phyloP scores from a whole-genome alignment of 495 filamentous ascomycete genomes.

The Neurospora intermedia region DNA sequence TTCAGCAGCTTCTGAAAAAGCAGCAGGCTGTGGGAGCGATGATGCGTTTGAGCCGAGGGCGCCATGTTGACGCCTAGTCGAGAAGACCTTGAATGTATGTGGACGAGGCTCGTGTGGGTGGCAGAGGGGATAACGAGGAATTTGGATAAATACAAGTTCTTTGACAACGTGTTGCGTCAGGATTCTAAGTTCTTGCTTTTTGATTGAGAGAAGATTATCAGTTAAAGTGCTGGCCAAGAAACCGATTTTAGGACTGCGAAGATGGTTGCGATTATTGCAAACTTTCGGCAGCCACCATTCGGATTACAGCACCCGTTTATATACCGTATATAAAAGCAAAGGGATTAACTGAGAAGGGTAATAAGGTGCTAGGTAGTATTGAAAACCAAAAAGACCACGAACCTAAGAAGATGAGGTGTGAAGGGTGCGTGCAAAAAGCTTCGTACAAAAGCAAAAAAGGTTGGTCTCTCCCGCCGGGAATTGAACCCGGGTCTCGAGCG shows the following conservation, averaged over 20 bases:
- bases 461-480: too few relatives aligned
- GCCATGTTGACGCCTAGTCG: constrained; percentile 25
- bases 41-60: constrained; percentile 48
- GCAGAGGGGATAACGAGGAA: not conserved
- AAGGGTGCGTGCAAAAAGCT: not conserved
- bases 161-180: not conserved
- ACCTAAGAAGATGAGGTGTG: not conserved
- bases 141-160: not conserved
- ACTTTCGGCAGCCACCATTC: not conserved
- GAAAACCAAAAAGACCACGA: not conserved
- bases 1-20: constrained; percentile 76
- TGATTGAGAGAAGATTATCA: not conserved
- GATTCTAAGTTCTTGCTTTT: not conserved
- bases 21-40: constrained; percentile 76
- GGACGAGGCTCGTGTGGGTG: not conserved
- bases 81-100: not conserved
- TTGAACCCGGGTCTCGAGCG: too few relatives aligned
- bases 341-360: not conserved
- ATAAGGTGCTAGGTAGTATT: not conserved
- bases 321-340: not conserved
- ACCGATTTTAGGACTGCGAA: not conserved
- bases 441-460: not conserved
- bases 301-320: not conserved
- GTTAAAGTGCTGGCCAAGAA: not conserved
- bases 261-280: not conserved